A percentile compares a stretch with the other conserved stretches of the same genome.
Conservation (phyloP, 257 asterid species). For the Echites panduratus region DNA sequence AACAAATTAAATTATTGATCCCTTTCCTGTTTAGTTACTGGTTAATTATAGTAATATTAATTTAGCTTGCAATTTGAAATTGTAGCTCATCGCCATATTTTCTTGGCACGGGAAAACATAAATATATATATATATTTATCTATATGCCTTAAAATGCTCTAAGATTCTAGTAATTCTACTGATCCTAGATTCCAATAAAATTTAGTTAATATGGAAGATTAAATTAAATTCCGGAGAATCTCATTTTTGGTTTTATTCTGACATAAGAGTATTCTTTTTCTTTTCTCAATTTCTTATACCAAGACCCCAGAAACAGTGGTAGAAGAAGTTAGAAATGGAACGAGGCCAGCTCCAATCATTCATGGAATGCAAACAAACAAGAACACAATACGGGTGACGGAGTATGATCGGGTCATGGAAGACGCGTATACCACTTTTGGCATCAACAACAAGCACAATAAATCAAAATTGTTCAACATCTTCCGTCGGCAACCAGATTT, state of each 20-base stretch:
- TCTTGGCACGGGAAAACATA: no score
- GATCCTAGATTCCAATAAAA: not conserved
- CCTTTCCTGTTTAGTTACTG: no score
- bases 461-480: constrained; percentile 43
- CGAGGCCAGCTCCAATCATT: constrained; percentile 45
- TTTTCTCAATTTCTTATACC: not conserved
- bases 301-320: constrained; percentile 56
- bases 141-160: no score
- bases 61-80: no score
- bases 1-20: no score
- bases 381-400: constrained; percentile 26
- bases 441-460: constrained; percentile 32
- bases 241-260: not conserved
- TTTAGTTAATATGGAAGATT: not conserved
- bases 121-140: no score
- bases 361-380: constrained; percentile 33
- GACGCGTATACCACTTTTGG: constrained; percentile 31
- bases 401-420: constrained; percentile 27
- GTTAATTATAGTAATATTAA: no score
- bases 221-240: no score
- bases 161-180: no score
- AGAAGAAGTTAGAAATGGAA: constrained; percentile 41
- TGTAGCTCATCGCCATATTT: no score
- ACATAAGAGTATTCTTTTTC: no score
- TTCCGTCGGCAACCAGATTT: constrained; percentile 61